These are phyloP conservation scores for Aspergillus texensis DNA, from an alignment of 2,329 filamentous ascomycete genomes.

Conservation along the genomic window DNA sequence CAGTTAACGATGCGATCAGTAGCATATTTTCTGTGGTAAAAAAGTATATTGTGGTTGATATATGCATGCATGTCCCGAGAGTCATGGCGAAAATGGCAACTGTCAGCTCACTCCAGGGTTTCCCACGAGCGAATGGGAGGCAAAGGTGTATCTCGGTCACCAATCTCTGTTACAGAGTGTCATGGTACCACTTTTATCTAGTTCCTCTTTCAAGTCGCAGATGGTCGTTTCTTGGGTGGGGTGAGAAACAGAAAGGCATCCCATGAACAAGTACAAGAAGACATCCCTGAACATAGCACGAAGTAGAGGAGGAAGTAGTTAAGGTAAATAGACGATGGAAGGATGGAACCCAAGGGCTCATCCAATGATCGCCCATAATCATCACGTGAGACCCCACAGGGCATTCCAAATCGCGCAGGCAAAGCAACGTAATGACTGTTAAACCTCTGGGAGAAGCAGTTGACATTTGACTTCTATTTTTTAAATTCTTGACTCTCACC, in stretches of 20 bases:
- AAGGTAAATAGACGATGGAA: background rate
- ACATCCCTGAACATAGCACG: background rate
- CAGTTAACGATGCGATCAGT: background rate
- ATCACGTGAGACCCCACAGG: slow-evolving; percentile 10
- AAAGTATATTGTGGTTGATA: slow-evolving; percentile 15
- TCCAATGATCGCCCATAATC: background rate
- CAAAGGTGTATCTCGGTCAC: background rate
- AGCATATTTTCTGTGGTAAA: slow-evolving; percentile 1
- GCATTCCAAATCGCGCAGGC: background rate
- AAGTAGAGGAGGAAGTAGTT: background rate
- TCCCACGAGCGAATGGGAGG: background rate
- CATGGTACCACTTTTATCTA: background rate
- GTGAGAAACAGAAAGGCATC: background rate
- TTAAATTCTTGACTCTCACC: background rate
- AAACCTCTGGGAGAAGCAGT: background rate
- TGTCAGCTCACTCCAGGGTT: background rate
- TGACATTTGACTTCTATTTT: background rate
- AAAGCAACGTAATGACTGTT: slow-evolving; percentile 6
- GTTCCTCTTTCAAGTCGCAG: background rate
- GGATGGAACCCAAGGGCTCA: background rate
- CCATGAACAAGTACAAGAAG: background rate
- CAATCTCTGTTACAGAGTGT: background rate
- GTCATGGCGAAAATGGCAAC: background rate
- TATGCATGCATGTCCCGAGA: slow-evolving; percentile 14
- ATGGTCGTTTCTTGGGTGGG: background rate